Conservation (phyloP, 2,329 filamentous ascomycete species). For the Davidsoniella virescens region DNA sequence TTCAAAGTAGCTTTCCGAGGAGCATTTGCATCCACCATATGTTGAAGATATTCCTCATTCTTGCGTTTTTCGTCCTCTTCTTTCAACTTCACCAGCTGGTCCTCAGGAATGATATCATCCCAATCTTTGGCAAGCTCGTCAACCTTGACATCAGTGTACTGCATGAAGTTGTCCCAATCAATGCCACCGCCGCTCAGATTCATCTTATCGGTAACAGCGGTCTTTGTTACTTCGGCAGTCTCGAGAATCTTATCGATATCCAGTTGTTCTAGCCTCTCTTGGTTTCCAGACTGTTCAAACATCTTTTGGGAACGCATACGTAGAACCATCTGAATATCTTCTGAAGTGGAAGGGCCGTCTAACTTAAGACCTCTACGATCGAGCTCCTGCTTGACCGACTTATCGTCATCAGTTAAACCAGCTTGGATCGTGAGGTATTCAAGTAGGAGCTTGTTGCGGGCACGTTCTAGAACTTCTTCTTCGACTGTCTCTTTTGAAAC, state of each 20-base stretch:
- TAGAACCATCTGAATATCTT: constrained; percentile 90
- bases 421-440: constrained; percentile 96
- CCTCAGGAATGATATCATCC: constrained; percentile 96
- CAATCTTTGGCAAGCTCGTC: constrained; percentile 67
- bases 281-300: constrained; percentile 95
- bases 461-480: constrained; percentile 90
- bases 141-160: constrained; percentile 95
- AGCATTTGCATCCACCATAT: constrained; percentile 69
- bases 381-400: constrained; percentile 58
- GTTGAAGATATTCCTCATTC: constrained; percentile 67
- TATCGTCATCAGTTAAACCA: constrained; percentile 89
- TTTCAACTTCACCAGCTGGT: constrained; percentile 78
- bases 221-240: constrained; percentile 93
- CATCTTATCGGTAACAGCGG: constrained; percentile 84
- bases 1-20: constrained; percentile 57
- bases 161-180: constrained; percentile 83
- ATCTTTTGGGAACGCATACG: constrained; percentile 98
- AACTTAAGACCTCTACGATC: constrained; percentile 59
- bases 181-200: constrained; percentile 75
- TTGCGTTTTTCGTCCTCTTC: constrained; percentile 73
- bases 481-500: constrained; percentile 98
- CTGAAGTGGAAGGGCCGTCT: constrained; percentile 74
- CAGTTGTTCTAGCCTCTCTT: constrained; percentile 88
- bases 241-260: constrained; percentile 95
- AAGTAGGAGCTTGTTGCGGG: constrained; percentile 90